A percentile compares a stretch with the other conserved stretches of the same genome.
Evolutionary conservation across 2,329 filamentous ascomycete species (phyloP).

Genomic region (Hypomyces perniciosus): DNA sequence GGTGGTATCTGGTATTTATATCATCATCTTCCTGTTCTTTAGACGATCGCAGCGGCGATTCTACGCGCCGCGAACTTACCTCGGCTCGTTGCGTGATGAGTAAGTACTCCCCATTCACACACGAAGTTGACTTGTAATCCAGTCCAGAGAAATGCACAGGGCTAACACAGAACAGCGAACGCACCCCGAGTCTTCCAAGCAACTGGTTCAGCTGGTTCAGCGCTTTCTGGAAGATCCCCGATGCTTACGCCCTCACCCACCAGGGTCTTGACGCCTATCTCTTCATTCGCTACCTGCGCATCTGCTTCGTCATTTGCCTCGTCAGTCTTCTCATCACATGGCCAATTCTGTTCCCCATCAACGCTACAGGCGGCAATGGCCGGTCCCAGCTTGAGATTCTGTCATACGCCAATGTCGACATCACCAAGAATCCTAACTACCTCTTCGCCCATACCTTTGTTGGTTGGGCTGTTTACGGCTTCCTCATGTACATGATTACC

Average conservation of each 20-base stretch:
- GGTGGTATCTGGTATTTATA: slow-evolving; percentile 41
- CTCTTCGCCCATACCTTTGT: slow-evolving; percentile 78
- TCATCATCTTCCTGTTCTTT: slow-evolving; percentile 46
- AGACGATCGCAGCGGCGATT: slow-evolving; percentile 45
- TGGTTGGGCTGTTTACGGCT: slow-evolving; percentile 77
- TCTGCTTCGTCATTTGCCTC: slow-evolving; percentile 70
- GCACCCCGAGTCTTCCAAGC: slow-evolving; percentile 48
- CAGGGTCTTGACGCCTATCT: slow-evolving; percentile 86
- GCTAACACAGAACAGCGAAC: slow-evolving; percentile 37
- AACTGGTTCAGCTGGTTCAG: slow-evolving; percentile 58
- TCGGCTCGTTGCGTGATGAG: slow-evolving; percentile 44
- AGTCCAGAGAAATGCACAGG: background rate
- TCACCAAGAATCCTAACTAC: slow-evolving; percentile 52
- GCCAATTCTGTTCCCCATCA: slow-evolving; percentile 78
- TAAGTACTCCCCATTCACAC: slow-evolving; percentile 25
- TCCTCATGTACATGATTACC: slow-evolving; percentile 83
- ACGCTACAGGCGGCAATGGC: slow-evolving; percentile 69
- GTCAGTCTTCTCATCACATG: slow-evolving; percentile 77
- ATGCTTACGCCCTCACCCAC: slow-evolving; percentile 78
- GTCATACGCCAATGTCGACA: slow-evolving; percentile 35
- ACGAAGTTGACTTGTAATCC: too few species aligned
- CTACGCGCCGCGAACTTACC: slow-evolving; percentile 49
- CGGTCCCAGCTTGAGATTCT: slow-evolving; percentile 55
- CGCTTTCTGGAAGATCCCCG: slow-evolving; percentile 57
- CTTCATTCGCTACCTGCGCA: slow-evolving; percentile 77